Percentiles rank a stretch among this genome's conserved stretches.
Evolutionary conservation across 306 rosid species (phyloP).

Genomic region (Cucurbita pepo): DNA sequence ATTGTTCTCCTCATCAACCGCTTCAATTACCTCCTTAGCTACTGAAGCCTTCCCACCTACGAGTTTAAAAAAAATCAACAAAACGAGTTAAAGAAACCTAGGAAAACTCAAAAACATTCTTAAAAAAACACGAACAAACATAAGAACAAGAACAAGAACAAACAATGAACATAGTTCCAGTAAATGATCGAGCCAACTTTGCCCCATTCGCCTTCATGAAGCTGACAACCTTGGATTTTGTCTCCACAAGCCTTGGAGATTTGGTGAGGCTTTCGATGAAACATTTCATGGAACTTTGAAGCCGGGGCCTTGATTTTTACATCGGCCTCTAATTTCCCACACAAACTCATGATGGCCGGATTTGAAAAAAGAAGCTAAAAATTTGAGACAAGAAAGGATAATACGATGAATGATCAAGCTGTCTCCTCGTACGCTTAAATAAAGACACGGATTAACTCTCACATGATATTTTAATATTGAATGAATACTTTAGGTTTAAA

Average conservation of each 20-base stretch:
- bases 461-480: no score
- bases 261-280: not conserved
- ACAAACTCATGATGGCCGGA: not conserved
- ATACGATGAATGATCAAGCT: no score
- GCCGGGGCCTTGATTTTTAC: not conserved
- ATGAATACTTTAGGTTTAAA: no score
- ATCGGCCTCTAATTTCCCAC: not conserved
- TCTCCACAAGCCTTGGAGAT: not conserved
- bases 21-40: not conserved
- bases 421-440: not conserved
- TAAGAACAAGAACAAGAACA: not conserved
- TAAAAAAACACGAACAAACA: no score
- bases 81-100: no score
- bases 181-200: not conserved
- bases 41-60: not conserved
- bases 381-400: not conserved
- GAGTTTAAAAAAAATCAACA: no score
- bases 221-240: not conserved
- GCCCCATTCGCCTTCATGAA: slow-evolving; percentile 2
- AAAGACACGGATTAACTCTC: not conserved
- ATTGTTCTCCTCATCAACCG: not conserved
- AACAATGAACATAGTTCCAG: slow-evolving; percentile 3
- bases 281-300: not conserved
- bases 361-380: not conserved
- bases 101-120: no score